A percentile compares a stretch with the other conserved stretches of the same genome.
These are phyloP conservation scores for Fusarium sp. DNA, from an alignment of 2,329 filamentous ascomycete species.

Conservation along the genomic window DNA sequence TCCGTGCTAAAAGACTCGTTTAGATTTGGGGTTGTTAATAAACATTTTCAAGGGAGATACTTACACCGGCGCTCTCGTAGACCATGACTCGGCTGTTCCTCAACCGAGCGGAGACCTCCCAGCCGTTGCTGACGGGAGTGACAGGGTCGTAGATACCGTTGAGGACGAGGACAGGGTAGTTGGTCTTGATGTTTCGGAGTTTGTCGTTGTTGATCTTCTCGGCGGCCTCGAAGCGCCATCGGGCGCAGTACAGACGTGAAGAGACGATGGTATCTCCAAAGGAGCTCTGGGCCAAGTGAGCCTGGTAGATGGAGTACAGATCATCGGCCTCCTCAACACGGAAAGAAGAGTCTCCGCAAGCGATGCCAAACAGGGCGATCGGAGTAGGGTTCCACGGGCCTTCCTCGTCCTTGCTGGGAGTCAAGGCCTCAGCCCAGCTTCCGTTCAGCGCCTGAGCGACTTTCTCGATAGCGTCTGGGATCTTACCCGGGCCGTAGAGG, in stretches of 20 bases:
- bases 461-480: not conserved
- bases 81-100: slow-evolving; percentile 17
- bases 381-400: not conserved
- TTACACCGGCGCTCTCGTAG: slow-evolving; percentile 21
- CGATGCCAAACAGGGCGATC: not conserved
- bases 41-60: not conserved
- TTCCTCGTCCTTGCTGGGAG: not conserved
- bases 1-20: not conserved
- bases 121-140: slow-evolving; percentile 8
- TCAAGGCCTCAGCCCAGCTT: not conserved
- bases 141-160: slow-evolving; percentile 20
- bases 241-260: not conserved
- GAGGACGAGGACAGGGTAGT: slow-evolving; percentile 10
- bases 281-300: not conserved
- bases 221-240: slow-evolving; percentile 2
- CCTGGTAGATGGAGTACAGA: slow-evolving; percentile 2
- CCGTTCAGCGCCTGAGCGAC: not conserved
- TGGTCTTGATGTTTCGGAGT: slow-evolving; percentile 15
- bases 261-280: not conserved
- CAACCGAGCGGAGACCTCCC: slow-evolving; percentile 16
- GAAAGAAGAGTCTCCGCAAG: slow-evolving; percentile 16
- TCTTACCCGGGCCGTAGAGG: not conserved
- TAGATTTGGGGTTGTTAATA: not conserved
- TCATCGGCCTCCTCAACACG: slow-evolving; percentile 10
- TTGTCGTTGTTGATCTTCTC: slow-evolving; percentile 5